Base-by-base conservation (phyloP, 805 yeast genomes). In the Ogataea philodendri region DNA sequence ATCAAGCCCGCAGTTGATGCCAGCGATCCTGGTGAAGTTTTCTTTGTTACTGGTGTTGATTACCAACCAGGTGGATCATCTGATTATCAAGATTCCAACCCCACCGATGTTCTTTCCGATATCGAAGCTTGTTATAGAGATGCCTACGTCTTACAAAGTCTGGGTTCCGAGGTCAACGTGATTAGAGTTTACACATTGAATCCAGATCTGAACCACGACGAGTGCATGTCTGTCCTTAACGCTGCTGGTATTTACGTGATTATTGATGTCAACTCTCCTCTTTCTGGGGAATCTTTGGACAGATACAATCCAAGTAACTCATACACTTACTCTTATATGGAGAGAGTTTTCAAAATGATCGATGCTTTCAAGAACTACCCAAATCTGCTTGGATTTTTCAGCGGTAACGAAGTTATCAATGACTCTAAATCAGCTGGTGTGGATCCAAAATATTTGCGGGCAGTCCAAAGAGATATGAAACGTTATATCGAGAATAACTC, bases 41-140 rank as follows among this genome's bases (percentile, higher is more conserved):
- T 86, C 58, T 82, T 81, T 59, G 68, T 88, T 37, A 76, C 84
- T 42, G 97, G 97, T 44, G 76, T 89, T 25, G 97, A 87, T 61
- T 89, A 89, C 61, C 95, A 86, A 62, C 94, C 90, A 0, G 96
- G 97, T 45, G 97, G 96, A 2, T 81, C 96, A 0, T 84, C 95
- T 1, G 71, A 65, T 11, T 76, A 68, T 49, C 49, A 60, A 13
- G 50, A 51, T 21, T 65, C 42, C 28, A 46, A 41, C 29, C 55
- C 32, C 1, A 46, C 55, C 9, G 96, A 89, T 58, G 88, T 86
- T 2, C 66, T 89, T 22, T 71, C 88, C 9, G 84, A 86, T 49
- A 70, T 75, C 2, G 75, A 70, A 15, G 67, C 65, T 17, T 89
- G 96, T 62, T 74, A 76, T 45, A 77, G 97, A 59, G 97, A 89